Evolutionary conservation across 139 green algal species (phyloP).

Genomic region (Tetraselmis chui): DNA sequence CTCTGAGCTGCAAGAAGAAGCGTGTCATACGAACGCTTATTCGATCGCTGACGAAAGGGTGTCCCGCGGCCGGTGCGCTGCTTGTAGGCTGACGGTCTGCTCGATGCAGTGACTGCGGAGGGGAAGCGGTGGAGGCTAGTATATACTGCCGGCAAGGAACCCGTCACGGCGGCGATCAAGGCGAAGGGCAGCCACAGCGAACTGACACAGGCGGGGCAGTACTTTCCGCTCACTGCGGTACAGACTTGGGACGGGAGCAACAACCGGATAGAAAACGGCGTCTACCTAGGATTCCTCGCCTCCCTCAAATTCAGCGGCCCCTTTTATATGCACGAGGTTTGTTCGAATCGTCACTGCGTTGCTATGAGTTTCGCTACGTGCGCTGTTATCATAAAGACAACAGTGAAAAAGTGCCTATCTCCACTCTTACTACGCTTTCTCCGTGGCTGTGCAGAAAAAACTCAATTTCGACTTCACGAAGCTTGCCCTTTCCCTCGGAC

Average conservation of each 20-base stretch:
- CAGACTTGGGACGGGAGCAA: slow-evolving; percentile 30
- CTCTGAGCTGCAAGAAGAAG: neutral
- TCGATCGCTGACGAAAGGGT: neutral
- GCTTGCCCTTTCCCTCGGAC: slow-evolving; percentile 32
- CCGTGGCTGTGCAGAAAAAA: slow-evolving; percentile 3
- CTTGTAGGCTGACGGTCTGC: neutral
- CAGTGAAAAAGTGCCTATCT: no score
- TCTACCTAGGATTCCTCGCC: slow-evolving; percentile 38
- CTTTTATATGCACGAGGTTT: slow-evolving; percentile 21
- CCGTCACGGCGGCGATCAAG: slow-evolving; percentile 20
- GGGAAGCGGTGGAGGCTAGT: slow-evolving; percentile 37
- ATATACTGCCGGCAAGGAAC: slow-evolving; percentile 30
- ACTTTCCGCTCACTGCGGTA: slow-evolving; percentile 37
- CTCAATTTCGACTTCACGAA: slow-evolving; percentile 42
- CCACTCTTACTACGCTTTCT: no score
- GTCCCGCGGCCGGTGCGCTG: neutral
- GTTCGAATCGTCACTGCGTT: no score
- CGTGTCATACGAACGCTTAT: no score
- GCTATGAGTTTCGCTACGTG: no score
- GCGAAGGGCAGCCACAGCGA: neutral
- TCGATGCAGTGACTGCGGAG: slow-evolving; percentile 20
- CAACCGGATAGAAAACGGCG: slow-evolving; percentile 36
- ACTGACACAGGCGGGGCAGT: slow-evolving; percentile 12
- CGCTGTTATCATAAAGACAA: no score
- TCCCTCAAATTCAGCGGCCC: slow-evolving; percentile 33